A percentile compares a stretch with the other conserved stretches of the same genome.
Evolutionary conservation across 225 moss, liverwort and hornwort species (phyloP).

Genomic region (Neckera pumila): DNA sequence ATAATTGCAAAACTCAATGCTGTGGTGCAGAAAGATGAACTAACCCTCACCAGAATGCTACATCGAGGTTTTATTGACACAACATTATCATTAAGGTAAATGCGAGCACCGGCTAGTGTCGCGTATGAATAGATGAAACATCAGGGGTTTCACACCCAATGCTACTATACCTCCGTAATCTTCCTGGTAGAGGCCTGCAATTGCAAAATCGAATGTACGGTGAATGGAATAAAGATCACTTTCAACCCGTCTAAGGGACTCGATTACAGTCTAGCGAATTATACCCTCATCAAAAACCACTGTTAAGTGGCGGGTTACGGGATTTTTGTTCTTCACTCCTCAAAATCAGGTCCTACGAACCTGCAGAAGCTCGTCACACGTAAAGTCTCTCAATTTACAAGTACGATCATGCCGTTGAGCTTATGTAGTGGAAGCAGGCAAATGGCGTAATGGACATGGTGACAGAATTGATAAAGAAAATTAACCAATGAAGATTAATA

Average conservation of each 20-base stretch:
- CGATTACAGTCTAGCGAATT: neutral
- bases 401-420: neutral
- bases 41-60: neutral
- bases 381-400: slow-evolving; percentile 7
- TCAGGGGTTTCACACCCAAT: neutral
- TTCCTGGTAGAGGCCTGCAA: neutral
- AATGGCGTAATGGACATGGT: neutral
- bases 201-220: neutral
- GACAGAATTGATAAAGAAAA: neutral
- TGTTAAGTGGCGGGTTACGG: neutral
- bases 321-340: neutral
- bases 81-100: neutral
- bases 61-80: neutral
- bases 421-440: neutral
- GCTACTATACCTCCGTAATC: neutral
- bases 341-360: neutral
- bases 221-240: neutral
- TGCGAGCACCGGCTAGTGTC: neutral
- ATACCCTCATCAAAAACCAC: neutral
- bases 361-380: neutral
- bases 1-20: neutral
- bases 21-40: neutral
- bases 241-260: neutral
- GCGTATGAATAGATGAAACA: neutral
- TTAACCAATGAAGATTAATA: neutral